phyloP scores from a whole-genome alignment of 768 basidiomycete species.

The Pulveroboletus frians region DNA sequence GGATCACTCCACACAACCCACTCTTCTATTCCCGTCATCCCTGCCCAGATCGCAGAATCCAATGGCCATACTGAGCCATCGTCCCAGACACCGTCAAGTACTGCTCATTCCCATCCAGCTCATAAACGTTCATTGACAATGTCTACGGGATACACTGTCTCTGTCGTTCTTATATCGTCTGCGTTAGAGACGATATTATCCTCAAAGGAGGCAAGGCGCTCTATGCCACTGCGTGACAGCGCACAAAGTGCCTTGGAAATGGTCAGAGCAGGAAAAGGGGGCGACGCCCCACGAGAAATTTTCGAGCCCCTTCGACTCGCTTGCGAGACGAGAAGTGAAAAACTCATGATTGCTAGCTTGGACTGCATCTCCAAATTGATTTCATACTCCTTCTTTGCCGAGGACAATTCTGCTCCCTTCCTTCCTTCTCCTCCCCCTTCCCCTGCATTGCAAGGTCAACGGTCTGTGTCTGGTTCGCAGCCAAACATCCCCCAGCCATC shows the following conservation, averaged over 20 bases:
- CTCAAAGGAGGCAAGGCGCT: slow-evolving; percentile 86
- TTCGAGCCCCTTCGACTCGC: slow-evolving; percentile 95
- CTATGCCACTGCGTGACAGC: slow-evolving; percentile 73
- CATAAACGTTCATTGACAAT: slow-evolving; percentile 59
- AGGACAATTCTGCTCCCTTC: slow-evolving; percentile 42
- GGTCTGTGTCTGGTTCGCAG: slow-evolving; percentile 43
- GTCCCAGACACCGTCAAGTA: slow-evolving; percentile 19
- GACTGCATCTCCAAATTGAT: slow-evolving; percentile 98
- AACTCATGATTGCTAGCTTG: slow-evolving; percentile 92
- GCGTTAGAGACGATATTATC: slow-evolving; percentile 82
- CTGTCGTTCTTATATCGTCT: slow-evolving; percentile 74
- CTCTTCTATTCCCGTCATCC: slow-evolving; percentile 3
- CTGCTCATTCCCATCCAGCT: slow-evolving; percentile 15
- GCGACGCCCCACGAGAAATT: slow-evolving; percentile 76
- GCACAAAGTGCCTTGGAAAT: slow-evolving; percentile 79
- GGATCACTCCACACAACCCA: slow-evolving; percentile 1
- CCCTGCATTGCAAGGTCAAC: slow-evolving; percentile 45
- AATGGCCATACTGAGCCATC: slow-evolving; percentile 13
- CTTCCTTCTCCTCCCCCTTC: slow-evolving; percentile 76
- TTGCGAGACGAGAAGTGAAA: slow-evolving; percentile 91
- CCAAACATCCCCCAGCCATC: slow-evolving; percentile 55
- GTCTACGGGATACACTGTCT: slow-evolving; percentile 67
- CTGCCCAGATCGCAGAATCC: slow-evolving; percentile 6
- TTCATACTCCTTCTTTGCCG: slow-evolving; percentile 94
- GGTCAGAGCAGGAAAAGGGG: slow-evolving; percentile 68